phyloP scores from a whole-genome alignment of 2,329 filamentous ascomycete species.

The Talaromyces sp. region DNA sequence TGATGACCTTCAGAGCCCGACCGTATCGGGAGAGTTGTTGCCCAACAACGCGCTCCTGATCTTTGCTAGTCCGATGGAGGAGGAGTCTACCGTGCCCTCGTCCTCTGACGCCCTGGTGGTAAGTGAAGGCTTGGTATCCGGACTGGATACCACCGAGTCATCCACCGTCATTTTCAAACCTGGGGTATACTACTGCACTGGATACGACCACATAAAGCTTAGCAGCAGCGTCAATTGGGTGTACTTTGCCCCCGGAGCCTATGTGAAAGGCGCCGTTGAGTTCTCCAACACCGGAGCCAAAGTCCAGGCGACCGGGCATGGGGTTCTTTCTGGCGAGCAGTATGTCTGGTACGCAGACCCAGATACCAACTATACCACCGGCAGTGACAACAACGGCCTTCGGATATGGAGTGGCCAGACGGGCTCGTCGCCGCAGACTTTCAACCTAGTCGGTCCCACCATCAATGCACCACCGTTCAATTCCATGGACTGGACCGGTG shows the following conservation, averaged over 20 bases:
- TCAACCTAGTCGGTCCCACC: constrained; percentile 25
- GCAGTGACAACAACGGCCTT: constrained; percentile 25
- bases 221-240: constrained; percentile 24
- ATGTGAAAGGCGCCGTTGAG: constrained; percentile 36
- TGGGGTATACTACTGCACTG: constrained; percentile 19
- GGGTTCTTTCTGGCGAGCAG: constrained; percentile 35
- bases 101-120: neutral
- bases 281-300: constrained; percentile 20
- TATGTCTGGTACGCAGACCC: constrained; percentile 37
- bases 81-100: neutral
- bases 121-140: neutral
- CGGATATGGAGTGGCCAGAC: constrained; percentile 28
- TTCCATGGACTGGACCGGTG: constrained; percentile 28
- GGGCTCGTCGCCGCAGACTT: constrained; percentile 18
- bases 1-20: neutral
- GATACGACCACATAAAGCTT: constrained; percentile 17
- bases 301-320: constrained; percentile 30
- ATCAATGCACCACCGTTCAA: constrained; percentile 34
- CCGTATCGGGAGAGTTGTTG: neutral
- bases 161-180: constrained; percentile 19
- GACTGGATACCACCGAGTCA: constrained; percentile 11
- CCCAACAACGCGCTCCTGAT: constrained; percentile 3
- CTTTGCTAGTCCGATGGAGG: constrained; percentile 3
- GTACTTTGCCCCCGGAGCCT: constrained; percentile 27
- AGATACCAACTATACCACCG: constrained; percentile 23